A percentile compares a stretch with the other conserved stretches of the same genome.
These are phyloP conservation scores for Penicillium lagena DNA, from an alignment of 495 filamentous ascomycete species.

Conservation along the genomic window DNA sequence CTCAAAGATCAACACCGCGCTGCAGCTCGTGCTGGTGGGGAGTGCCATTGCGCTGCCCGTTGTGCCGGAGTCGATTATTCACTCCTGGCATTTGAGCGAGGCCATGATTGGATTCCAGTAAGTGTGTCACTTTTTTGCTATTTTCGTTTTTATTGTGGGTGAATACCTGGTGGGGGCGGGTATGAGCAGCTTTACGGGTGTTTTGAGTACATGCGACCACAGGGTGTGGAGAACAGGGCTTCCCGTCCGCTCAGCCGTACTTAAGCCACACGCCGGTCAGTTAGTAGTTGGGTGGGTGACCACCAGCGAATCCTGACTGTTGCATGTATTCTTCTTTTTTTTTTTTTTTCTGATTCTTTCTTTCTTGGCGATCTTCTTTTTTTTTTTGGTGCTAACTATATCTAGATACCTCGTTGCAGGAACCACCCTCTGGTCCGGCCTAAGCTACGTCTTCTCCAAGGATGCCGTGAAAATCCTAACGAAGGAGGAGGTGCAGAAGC, in stretches of 20 bases:
- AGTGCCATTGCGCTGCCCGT: slow-evolving; percentile 69
- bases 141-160: neutral
- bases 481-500: slow-evolving; percentile 38
- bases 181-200: slow-evolving; percentile 2
- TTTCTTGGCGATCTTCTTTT: neutral
- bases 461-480: slow-evolving; percentile 75
- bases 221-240: slow-evolving; percentile 46
- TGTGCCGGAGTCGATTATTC: slow-evolving; percentile 37
- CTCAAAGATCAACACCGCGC: slow-evolving; percentile 81
- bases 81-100: slow-evolving; percentile 43
- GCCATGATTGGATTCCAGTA: slow-evolving; percentile 66
- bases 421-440: slow-evolving; percentile 79
- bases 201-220: slow-evolving; percentile 36
- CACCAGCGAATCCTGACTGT: slow-evolving; percentile 44
- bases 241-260: slow-evolving; percentile 44
- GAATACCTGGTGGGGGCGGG: neutral
- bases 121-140: slow-evolving; percentile 27
- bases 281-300: slow-evolving; percentile 47
- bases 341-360: slow-evolving; percentile 7
- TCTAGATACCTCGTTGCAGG: slow-evolving; percentile 61
- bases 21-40: slow-evolving; percentile 76
- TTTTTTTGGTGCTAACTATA: neutral
- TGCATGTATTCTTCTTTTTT: slow-evolving; percentile 25
- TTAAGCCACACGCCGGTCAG: slow-evolving; percentile 43
- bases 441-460: slow-evolving; percentile 75